Evolutionary conservation across 305 asterid genomes (phyloP).

Genomic region (Andrographis paniculata): DNA sequence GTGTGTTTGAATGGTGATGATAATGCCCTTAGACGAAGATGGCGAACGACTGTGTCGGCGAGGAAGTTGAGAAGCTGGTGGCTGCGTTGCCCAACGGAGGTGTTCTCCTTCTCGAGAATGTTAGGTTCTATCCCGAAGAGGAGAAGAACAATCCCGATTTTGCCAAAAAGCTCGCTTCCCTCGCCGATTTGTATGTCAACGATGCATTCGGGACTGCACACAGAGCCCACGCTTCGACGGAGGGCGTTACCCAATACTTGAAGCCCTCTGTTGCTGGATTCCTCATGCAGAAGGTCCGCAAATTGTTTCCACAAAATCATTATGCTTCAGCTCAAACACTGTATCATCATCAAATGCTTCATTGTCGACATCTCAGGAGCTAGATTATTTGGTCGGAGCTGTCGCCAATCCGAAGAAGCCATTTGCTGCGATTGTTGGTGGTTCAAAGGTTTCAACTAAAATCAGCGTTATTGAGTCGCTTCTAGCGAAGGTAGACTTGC

Average conservation of each 20-base stretch:
- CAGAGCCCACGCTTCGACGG: slow-evolving; percentile 88
- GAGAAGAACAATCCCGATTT: slow-evolving; percentile 84
- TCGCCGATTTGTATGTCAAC: slow-evolving; percentile 67
- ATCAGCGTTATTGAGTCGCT: slow-evolving; percentile 81
- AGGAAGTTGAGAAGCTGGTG: slow-evolving; percentile 62
- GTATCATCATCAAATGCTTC: no score
- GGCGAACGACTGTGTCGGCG: slow-evolving; percentile 70
- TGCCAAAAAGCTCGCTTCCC: slow-evolving; percentile 77
- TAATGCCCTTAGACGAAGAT: slow-evolving; percentile 43
- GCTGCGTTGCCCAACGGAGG: slow-evolving; percentile 58
- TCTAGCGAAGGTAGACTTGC: slow-evolving; percentile 63
- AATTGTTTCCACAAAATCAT: neutral
- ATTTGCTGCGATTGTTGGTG: slow-evolving; percentile 95
- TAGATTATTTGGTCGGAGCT: slow-evolving; percentile 87
- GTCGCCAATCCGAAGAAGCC: slow-evolving; percentile 81
- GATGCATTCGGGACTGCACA: slow-evolving; percentile 94
- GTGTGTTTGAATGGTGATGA: neutral
- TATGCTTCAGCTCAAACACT: no score
- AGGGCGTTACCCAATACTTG: slow-evolving; percentile 73
- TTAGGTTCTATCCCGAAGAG: slow-evolving; percentile 75
- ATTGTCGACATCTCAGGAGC: slow-evolving; percentile 42
- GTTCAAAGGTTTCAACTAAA: slow-evolving; percentile 78
- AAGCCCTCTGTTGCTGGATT: slow-evolving; percentile 81
- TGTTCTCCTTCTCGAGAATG: slow-evolving; percentile 69
- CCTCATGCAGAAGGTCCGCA: slow-evolving; percentile 76